phyloP scores from a whole-genome alignment of 2,329 filamentous ascomycete genomes.

The Ophiosphaerella korrae region DNA sequence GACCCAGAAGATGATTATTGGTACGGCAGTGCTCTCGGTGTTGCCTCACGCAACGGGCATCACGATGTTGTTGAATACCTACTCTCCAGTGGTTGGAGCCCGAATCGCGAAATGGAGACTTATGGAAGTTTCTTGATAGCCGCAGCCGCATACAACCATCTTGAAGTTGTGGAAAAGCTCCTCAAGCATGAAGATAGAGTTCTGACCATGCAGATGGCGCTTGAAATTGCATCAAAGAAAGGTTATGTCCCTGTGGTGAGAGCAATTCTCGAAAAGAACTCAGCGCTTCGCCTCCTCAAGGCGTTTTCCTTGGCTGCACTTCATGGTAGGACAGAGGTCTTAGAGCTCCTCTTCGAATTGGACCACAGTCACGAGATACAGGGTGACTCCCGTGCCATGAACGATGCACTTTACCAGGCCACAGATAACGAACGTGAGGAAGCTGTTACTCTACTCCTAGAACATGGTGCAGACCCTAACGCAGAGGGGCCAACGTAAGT shows the following conservation, averaged over 20 bases:
- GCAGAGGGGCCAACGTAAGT: constrained; percentile 25
- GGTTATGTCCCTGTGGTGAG: constrained; percentile 22
- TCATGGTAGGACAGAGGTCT: constrained; percentile 21
- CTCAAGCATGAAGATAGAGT: constrained; percentile 21
- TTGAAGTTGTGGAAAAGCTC: constrained; percentile 21
- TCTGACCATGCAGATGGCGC: constrained; percentile 25
- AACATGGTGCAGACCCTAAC: constrained; percentile 23
- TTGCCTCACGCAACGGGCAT: constrained; percentile 23
- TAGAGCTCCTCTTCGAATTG: constrained; percentile 14
- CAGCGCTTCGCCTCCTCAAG: constrained; percentile 19
- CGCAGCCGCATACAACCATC: constrained; percentile 29
- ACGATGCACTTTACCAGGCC: constrained; percentile 25
- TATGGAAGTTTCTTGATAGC: constrained; percentile 26
- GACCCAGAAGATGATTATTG: constrained; percentile 28
- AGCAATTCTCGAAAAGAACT: constrained; percentile 18
- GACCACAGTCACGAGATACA: neutral
- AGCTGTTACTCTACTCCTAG: constrained; percentile 25
- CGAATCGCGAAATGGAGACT: constrained; percentile 20
- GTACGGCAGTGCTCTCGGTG: constrained; percentile 26
- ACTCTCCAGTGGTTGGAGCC: constrained; percentile 22
- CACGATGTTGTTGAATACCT: constrained; percentile 22
- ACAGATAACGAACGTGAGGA: constrained; percentile 26
- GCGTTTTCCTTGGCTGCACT: constrained; percentile 25
- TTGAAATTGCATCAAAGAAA: constrained; percentile 23
- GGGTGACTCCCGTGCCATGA: neutral